Conservation (phyloP, 1,139 yeast genomes). For the Blastobotrys persicus region DNA sequence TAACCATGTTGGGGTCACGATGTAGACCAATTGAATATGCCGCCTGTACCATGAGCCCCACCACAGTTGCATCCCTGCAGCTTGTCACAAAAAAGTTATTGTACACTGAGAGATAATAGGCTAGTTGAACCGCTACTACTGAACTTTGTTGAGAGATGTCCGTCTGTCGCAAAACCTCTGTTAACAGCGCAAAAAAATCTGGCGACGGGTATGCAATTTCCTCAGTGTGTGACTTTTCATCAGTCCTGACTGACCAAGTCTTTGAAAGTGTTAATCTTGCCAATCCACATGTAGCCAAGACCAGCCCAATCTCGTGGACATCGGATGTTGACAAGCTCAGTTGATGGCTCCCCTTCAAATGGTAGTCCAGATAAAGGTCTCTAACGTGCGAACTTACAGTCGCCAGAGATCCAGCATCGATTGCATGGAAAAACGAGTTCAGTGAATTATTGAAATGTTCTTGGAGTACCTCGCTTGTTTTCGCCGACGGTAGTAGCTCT, state of each 20-base stretch:
- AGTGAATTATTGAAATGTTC: conserved; percentile 19
- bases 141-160: conserved; percentile 20
- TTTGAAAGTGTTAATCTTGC: conserved; percentile 18
- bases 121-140: conserved; percentile 22
- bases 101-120: conserved; percentile 18
- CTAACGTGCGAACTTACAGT: conserved; percentile 9
- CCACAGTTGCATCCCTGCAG: background rate
- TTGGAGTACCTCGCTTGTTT: conserved; percentile 18
- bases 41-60: conserved; percentile 20
- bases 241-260: background rate
- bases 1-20: conserved; percentile 22
- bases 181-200: conserved; percentile 15
- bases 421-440: conserved; percentile 21
- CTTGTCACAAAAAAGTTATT: conserved; percentile 5
- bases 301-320: conserved; percentile 24
- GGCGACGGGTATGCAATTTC: conserved; percentile 1
- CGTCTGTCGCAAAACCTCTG: conserved; percentile 9
- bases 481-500: conserved; percentile 22
- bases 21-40: conserved; percentile 25
- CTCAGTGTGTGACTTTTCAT: background rate
- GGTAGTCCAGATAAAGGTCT: conserved; percentile 8
- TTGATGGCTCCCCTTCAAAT: conserved; percentile 3
- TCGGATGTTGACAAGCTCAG: conserved; percentile 8
- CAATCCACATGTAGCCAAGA: conserved; percentile 21
- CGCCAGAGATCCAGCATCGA: conserved; percentile 14